Evolutionary conservation across 2,329 filamentous ascomycete species (phyloP), one percentile per base, ranked within the genome.

Genomic region (Alternaria sp.): DNA sequence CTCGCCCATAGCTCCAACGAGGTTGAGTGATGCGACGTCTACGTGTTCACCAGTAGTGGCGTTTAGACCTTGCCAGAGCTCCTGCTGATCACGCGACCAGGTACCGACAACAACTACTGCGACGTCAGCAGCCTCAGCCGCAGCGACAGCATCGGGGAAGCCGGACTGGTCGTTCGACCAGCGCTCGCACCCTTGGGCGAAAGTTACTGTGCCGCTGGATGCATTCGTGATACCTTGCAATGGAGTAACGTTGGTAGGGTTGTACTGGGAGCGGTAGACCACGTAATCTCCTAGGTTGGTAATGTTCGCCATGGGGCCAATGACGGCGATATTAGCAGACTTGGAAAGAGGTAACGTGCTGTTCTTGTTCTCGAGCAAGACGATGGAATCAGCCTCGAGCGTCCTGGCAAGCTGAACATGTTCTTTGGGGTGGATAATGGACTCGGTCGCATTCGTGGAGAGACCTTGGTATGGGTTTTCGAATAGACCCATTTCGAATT

Each of bases 21-120:
- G 85, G 56, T 86, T 83, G 17, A 92, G 82, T 51, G 81, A 81
- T 56, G 84, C 79, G 1, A 87, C 81, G 65, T 92, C 90, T 46
- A 92, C 86, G 69, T 91, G 88, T 71, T 92, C 90, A 50, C 89
- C 90, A 0, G 89, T 92, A 54, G 89, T 92, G 28, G 88, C 89
- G 65, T 92, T 92, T 3, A 91, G 73, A 0, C 87, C 87, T 55
- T 79, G 75, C 90, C 89, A 92, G 3, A 92, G 84, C 73, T 92
- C 85, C 51, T 82, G 80, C 71, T 92, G 89, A 68, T 93, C 90
- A 48, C 89, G 84, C 26, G 86, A 87, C 90, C 89, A 92, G 8
- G 90, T 92, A 31, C 90, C 90, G 1, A 92, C 89, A 0, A 92
- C 81, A 0, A 92, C 88, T 5, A 92, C 83, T 5, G 90, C 89